phyloP scores from a whole-genome alignment of 805 yeast species.

The Phaffomyces thermotolerans region DNA sequence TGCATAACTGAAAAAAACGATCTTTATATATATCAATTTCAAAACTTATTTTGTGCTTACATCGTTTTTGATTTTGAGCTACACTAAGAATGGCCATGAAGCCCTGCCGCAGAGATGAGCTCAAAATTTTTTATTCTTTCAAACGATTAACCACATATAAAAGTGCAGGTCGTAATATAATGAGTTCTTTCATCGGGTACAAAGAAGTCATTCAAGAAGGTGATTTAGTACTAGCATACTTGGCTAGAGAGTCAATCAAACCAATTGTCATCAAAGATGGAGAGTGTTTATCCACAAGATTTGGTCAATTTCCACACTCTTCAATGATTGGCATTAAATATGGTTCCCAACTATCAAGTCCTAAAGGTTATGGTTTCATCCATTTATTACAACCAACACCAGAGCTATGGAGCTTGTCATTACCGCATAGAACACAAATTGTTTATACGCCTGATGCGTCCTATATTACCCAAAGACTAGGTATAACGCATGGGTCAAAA shows the following conservation, averaged over 20 bases:
- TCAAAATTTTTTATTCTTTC: neutral
- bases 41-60: too few species aligned
- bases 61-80: too few species aligned
- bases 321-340: constrained; percentile 73
- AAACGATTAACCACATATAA: too few species aligned
- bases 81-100: too few species aligned
- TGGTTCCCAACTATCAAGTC: constrained; percentile 79
- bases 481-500: constrained; percentile 62
- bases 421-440: constrained; percentile 96
- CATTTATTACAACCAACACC: constrained; percentile 89
- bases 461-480: constrained; percentile 77
- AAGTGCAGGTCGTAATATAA: too few species aligned
- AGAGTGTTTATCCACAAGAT: constrained; percentile 70
- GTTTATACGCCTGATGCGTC: constrained; percentile 95
- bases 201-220: constrained; percentile 74
- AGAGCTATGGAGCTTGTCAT: constrained; percentile 90
- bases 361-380: constrained; percentile 74
- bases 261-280: constrained; percentile 60
- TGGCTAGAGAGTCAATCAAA: constrained; percentile 72
- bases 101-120: neutral
- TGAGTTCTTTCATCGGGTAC: constrained; percentile 37
- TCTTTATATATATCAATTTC: too few species aligned
- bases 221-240: constrained; percentile 80
- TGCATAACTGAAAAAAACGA: too few species aligned
- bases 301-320: constrained; percentile 82